phyloP scores from a whole-genome alignment of 805 yeast genomes.

The Yarrowia sp. region DNA sequence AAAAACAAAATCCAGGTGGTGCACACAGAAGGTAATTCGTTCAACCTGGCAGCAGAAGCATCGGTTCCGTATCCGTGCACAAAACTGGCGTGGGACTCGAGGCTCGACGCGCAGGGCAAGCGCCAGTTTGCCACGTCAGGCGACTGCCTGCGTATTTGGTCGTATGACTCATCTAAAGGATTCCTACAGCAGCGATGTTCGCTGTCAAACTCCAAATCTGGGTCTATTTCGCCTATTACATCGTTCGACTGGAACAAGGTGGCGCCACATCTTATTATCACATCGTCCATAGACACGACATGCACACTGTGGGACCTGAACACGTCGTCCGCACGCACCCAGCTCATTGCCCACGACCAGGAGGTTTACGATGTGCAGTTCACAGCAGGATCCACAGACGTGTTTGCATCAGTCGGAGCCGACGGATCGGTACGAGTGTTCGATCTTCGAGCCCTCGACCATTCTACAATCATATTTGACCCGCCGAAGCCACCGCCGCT shows the following conservation, averaged over 20 bases:
- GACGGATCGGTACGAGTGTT: conserved; percentile 94
- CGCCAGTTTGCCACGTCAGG: conserved; percentile 64
- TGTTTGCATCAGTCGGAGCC: conserved; percentile 90
- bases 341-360: conserved; percentile 91
- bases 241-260: conserved; percentile 87
- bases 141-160: conserved; percentile 68
- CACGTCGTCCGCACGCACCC: conserved; percentile 74
- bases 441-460: conserved; percentile 84
- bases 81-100: conserved; percentile 62
- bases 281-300: conserved; percentile 91
- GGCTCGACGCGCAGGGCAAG: conserved; percentile 38
- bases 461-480: conserved; percentile 91
- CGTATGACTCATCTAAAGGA: conserved; percentile 41
- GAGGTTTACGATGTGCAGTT: conserved; percentile 93
- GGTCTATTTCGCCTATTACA: conserved; percentile 78
- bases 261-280: conserved; percentile 67
- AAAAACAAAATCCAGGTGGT: conserved; percentile 53
- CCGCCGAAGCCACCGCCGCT: conserved; percentile 53
- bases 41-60: conserved; percentile 50
- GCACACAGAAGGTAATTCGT: conserved; percentile 32
- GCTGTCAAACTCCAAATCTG: conserved; percentile 43
- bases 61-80: conserved; percentile 67
- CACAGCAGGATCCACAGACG: conserved; percentile 63
- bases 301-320: conserved; percentile 93
- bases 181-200: conserved; percentile 43